Evolutionary conservation across 1,284 basidiomycete genomes (phyloP), one percentile per base, ranked within the genome.

Genomic region (Microstroma glucosiphilum): DNA sequence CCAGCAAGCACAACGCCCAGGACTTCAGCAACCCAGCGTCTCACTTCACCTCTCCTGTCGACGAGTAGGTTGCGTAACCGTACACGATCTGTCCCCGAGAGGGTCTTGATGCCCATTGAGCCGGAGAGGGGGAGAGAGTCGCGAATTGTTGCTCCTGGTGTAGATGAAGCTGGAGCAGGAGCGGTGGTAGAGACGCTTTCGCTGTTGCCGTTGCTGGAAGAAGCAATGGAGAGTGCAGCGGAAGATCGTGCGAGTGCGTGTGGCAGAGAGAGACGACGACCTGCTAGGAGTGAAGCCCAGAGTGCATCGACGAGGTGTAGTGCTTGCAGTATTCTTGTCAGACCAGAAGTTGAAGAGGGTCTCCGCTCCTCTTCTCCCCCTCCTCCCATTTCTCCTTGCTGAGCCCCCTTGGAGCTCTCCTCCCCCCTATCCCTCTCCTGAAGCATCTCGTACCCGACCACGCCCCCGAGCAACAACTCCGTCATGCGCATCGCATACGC

Each of bases 401-500:
- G n/a, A n/a, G n/a, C 30, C 30, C 30, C 30, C 3, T 37, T 3
- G 30, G 30, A 37, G 30, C 30, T 37, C 30, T 3, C 30, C 30
- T 9, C 30, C 30, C 9, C 30, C 30, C 30, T 9, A 3, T 37
- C 30, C 30, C 30, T n/a, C 3, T 48, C 46, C 46, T n/a, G 4
- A 4, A 23, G 46, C 46, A 12, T 4, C n/a, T 48, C 46, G 11
- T 48, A 48, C n/a, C 46, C 46, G 4, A 23, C 46, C 3, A 12
- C 12, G 3, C 46, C 46, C 46, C 4, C 11, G n/a, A n/a, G n/a
- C 17, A 48, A 7, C n/a, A n/a, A 7, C 17, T 48, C 46, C 46
- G 46, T 48, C 23, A 48, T 23, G 23, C n/a, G n/a, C 46, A 48
- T 48, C 46, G 46, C 46, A 48, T 48, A 48, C 46, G 46, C 46